A percentile compares a stretch with the other conserved stretches of the same genome.
phyloP scores from a whole-genome alignment of 345 rosid species.

The Capsella bursapastoris region DNA sequence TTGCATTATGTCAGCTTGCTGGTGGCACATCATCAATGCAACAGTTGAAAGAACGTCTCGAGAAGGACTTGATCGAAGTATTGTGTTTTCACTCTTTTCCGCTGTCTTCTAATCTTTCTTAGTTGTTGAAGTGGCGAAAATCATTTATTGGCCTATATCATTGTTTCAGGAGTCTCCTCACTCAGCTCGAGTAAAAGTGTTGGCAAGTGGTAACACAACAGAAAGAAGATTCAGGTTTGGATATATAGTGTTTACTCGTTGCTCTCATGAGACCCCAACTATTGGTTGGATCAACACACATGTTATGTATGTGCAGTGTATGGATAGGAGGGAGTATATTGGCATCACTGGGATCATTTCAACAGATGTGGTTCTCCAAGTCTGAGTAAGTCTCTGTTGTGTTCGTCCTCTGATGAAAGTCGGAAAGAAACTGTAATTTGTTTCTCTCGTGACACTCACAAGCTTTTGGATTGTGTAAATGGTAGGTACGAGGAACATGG shows the following conservation, averaged over 20 bases:
- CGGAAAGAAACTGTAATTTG: constrained; percentile 8
- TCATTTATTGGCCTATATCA: constrained; percentile 13
- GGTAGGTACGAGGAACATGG: constrained; percentile 98
- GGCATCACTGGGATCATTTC: constrained; percentile 99
- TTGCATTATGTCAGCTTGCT: constrained; percentile 67
- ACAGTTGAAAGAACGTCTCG: constrained; percentile 97
- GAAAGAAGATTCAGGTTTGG: constrained; percentile 94
- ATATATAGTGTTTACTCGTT: constrained; percentile 28
- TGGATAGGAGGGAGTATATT: constrained; percentile 99
- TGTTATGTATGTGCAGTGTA: constrained; percentile 62
- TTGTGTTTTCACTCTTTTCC: constrained; percentile 15
- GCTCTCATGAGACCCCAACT: background rate
- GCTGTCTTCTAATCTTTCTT: background rate
- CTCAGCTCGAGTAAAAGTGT: constrained; percentile 94
- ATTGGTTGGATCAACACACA: background rate
- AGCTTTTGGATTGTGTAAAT: constrained; percentile 24
- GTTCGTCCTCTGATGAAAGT: background rate
- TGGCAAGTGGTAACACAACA: constrained; percentile 89
- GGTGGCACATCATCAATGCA: constrained; percentile 99
- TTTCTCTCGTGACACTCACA: constrained; percentile 21
- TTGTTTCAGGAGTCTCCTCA: constrained; percentile 92
- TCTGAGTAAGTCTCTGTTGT: constrained; percentile 43
- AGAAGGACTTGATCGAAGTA: constrained; percentile 97
- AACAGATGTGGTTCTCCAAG: constrained; percentile 99
- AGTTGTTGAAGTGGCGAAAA: background rate